phyloP scores from a whole-genome alignment of 2,329 filamentous ascomycete genomes.

The Thelonectria discophora region DNA sequence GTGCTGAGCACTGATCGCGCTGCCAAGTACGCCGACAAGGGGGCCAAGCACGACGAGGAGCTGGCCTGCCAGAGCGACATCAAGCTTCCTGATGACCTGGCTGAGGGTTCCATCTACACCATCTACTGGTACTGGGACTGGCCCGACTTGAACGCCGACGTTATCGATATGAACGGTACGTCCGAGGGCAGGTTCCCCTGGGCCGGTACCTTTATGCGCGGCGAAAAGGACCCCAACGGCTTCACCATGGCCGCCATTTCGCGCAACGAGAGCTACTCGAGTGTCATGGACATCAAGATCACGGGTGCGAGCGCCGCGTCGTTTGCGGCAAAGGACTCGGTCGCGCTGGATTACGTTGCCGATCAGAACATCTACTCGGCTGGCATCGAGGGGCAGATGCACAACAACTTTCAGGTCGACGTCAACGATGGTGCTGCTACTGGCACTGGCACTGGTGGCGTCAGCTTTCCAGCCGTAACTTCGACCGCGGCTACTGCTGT shows the following conservation, averaged over 20 bases:
- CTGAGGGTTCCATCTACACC: conserved; percentile 74
- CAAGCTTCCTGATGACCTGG: conserved; percentile 72
- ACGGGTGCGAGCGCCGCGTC: conserved; percentile 36
- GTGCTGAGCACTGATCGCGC: conserved; percentile 68
- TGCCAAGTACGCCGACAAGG: conserved; percentile 60
- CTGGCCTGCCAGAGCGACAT: conserved; percentile 86
- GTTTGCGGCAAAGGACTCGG: conserved; percentile 36
- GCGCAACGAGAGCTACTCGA: conserved; percentile 54
- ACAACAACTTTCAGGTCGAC: conserved; percentile 55
- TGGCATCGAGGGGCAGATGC: conserved; percentile 57
- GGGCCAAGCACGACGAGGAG: conserved; percentile 63
- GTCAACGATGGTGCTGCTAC: conserved; percentile 39
- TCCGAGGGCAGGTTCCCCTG: conserved; percentile 54
- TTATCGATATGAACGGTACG: conserved; percentile 51
- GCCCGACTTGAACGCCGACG: conserved; percentile 66
- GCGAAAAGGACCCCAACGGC: conserved; percentile 48
- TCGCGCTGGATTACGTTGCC: conserved; percentile 44
- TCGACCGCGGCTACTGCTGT: no score
- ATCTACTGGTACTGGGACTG: conserved; percentile 99
- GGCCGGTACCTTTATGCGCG: conserved; percentile 53
- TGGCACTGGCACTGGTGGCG: conserved; percentile 16
- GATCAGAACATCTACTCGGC: conserved; percentile 53
- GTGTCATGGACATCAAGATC: conserved; percentile 53
- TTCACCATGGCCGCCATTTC: conserved; percentile 48
- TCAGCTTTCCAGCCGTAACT: no score